These are phyloP conservation scores for Setaria italica DNA, from an alignment of 202 grass and related monocot species.

Conservation along the genomic window DNA sequence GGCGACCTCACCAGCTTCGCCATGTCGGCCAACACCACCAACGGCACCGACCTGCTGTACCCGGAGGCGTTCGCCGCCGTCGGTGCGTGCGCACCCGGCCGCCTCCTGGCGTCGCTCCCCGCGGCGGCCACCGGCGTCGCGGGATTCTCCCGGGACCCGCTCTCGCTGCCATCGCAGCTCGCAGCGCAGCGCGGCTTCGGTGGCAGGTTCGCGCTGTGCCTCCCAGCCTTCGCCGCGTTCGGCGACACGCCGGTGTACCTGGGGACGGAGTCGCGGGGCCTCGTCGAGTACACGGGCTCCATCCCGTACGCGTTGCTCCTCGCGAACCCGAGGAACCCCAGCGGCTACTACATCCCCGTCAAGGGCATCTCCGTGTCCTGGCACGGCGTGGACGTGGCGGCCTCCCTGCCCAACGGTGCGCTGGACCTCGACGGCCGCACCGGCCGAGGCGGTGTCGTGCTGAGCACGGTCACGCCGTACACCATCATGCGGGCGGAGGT, in stretches of 20 bases:
- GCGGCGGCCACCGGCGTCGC: conserved; percentile 32
- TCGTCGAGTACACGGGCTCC: neutral
- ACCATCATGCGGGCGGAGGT: conserved; percentile 43
- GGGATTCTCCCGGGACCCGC: conserved; percentile 18
- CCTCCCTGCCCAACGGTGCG: neutral
- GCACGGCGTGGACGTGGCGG: neutral
- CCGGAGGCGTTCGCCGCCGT: neutral
- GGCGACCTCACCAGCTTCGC: conserved; percentile 33
- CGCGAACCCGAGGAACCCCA: conserved; percentile 9
- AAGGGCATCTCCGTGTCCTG: conserved; percentile 32
- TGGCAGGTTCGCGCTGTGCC: conserved; percentile 53
- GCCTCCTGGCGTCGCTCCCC: conserved; percentile 40
- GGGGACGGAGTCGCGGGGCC: neutral
- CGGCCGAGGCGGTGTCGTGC: conserved; percentile 45
- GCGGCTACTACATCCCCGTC: conserved; percentile 44
- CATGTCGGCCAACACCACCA: conserved; percentile 38
- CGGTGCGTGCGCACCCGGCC: conserved; percentile 37
- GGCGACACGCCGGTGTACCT: conserved; percentile 47
- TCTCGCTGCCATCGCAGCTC: conserved; percentile 52
- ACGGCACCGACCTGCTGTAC: neutral
- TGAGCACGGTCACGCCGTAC: conserved; percentile 55
- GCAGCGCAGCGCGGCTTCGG: neutral
- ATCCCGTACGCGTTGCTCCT: conserved; percentile 44
- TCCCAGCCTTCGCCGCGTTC: conserved; percentile 40
- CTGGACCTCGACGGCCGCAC: conserved; percentile 24